Evolutionary conservation across 1,284 basidiomycete genomes (phyloP), one percentile per base, ranked within the genome.

Genomic region (Dichomitus squalens): DNA sequence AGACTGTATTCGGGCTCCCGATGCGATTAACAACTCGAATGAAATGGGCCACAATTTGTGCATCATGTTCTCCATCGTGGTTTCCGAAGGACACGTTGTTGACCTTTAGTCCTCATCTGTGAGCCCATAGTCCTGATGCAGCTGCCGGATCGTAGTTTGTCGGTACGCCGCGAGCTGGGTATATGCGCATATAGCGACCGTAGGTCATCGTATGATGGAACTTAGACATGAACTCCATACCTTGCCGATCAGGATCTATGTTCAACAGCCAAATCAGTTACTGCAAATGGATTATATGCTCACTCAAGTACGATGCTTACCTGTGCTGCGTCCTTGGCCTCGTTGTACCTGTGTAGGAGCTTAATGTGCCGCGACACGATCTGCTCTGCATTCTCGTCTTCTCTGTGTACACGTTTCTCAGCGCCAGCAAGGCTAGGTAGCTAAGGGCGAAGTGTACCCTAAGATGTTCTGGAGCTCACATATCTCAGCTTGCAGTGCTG

Each of bases 321-420:
- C 82, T 92, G 90, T 0, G 89, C 78, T 2, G 88, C 90, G 66
- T 92, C 90, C 68, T 92, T 92, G 6, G 88, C 82, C 68, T 92
- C 90, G 60, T 92, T 92, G 64, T 92, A 92, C 44, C 74, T 77
- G 68, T 92, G 90, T 25, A 92, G 72, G 4, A 90, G 75, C 61
- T 82, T 83, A 70, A 91, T 91, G 65, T 92, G 88, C 7, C 75
- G 75, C 49, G 85, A 83, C 18, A 88, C 86, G 14, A 90, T 85
- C 59, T 77, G 76, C 41, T 88, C 85, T 1, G 88, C 82, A 59
- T 88, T 82, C 63, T 80, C 79, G 36, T 72, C 64, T 49, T 75
- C 70, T 9, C 85, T 90, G 56, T 12, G 52, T 18, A 11, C 9
- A 36, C 34, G 27, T 18, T 12, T 31, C 34, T 36, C 23, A 12